Evolutionary conservation across 139 green algal genomes (phyloP).

Genomic region (Trebouxia sp.): DNA sequence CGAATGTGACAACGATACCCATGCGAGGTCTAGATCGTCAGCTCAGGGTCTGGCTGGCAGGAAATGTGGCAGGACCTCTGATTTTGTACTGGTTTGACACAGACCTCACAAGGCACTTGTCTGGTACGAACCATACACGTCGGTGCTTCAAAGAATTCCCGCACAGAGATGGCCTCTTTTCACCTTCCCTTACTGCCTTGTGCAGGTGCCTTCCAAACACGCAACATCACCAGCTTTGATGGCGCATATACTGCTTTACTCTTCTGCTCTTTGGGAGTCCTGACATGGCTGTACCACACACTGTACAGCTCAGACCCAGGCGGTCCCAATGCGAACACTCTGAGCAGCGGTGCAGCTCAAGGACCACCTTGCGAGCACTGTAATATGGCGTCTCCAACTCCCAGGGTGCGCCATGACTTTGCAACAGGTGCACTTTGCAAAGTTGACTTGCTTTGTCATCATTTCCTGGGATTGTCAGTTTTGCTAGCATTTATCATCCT

Average conservation of each 20-base stretch:
- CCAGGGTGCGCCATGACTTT: conserved; percentile 26
- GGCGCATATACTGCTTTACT: not conserved
- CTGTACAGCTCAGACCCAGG: conserved; percentile 20
- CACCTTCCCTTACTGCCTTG: too few species aligned
- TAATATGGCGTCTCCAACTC: not conserved
- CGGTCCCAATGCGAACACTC: not conserved
- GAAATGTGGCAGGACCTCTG: conserved; percentile 1
- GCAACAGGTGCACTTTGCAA: not conserved
- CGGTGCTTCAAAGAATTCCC: too few species aligned
- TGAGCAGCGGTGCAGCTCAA: not conserved
- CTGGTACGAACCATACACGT: not conserved
- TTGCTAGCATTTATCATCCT: too few species aligned
- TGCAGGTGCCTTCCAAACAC: not conserved
- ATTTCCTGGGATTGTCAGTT: too few species aligned
- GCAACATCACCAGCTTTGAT: not conserved
- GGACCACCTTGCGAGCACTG: conserved; percentile 6
- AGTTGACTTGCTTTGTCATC: too few species aligned
- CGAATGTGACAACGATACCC: too few species aligned
- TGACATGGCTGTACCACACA: conserved; percentile 9
- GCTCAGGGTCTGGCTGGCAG: not conserved
- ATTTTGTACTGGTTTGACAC: not conserved
- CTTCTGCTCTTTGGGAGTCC: not conserved
- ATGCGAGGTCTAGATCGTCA: not conserved
- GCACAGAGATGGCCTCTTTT: too few species aligned
- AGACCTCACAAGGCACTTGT: not conserved